Base-by-base conservation (phyloP, 179 eudicot species). In the Sideroxylon spinosum region DNA sequence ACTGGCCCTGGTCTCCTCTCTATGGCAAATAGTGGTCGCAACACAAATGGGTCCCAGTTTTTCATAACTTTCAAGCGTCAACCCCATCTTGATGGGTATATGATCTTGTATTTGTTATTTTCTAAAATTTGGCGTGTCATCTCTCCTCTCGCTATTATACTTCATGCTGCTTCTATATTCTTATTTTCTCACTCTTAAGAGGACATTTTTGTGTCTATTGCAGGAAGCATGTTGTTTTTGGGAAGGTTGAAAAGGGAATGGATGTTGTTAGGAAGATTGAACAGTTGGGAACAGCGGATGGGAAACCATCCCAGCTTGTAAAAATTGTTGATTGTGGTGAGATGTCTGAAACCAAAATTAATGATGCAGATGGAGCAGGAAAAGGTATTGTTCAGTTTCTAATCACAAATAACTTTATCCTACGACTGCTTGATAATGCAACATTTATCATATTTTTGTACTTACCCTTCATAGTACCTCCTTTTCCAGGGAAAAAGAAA, bases 211-310 rank as follows among this genome's bases (percentile, higher is more conserved):
- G 22, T 29, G 78, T 23, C 19, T 81, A 48, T 84, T 78, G 76
- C 93, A 95, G 99, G 84, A 95, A 93, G 79, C 99, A 95, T 86
- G 92, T 95, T 79, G 97, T 95, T 73, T 95, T 95, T 74, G 99
- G 98, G 44, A 91, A 93, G 86, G 98, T 93, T 77, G 91, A 86
- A 77, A 80, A 87, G 62, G 97, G 98, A 82, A 86, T 91, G 89
- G 97, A 95, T 68, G 66, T 89, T 81, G 84, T 95, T 74, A 90
- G 83, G 86, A 90, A 91, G 82, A 84, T 95, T 82, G 99, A 95
- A 85, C 91, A 84, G 76, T 64, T 89, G 50, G 99, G 94, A 74
- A 76, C 95, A 70, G 76, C 84, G 78, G 86, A 76, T 70, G 99
- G 97, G 62, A 84, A 78, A 80, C 94, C 99, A 81, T 66, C 80